Percentiles rank a stretch among this genome's conserved stretches.
Conservation (phyloP, 2,329 filamentous ascomycete species). For the Alternaria conjuncta region DNA sequence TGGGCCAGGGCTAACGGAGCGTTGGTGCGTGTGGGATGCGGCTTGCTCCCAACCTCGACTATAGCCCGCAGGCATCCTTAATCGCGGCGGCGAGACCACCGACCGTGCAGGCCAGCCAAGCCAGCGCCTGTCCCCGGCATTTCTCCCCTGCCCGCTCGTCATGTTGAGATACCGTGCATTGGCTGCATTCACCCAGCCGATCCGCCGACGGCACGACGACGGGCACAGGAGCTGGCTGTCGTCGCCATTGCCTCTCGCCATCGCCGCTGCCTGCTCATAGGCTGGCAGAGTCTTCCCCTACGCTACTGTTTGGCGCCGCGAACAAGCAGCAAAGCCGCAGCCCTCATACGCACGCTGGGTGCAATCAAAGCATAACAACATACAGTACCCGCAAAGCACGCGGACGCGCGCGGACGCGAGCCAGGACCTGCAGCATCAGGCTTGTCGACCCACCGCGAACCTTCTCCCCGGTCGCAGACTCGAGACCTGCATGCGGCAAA, state of each 20-base stretch:
- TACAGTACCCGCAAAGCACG: slow-evolving; percentile 30
- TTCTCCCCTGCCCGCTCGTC: slow-evolving; percentile 13
- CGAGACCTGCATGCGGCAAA: slow-evolving; percentile 21
- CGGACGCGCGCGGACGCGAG: slow-evolving; percentile 25
- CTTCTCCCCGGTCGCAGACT: slow-evolving; percentile 18
- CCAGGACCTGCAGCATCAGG: slow-evolving; percentile 27
- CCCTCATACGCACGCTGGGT: slow-evolving; percentile 6
- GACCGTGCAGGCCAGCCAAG: slow-evolving; percentile 22
- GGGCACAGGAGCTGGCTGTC: background rate
- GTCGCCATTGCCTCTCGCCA: background rate
- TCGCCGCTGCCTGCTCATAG: background rate
- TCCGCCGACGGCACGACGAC: background rate
- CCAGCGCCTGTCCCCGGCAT: slow-evolving; percentile 22
- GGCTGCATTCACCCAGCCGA: slow-evolving; percentile 19
- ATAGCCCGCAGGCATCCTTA: slow-evolving; percentile 17
- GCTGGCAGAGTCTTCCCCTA: background rate
- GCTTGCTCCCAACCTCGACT: slow-evolving; percentile 20
- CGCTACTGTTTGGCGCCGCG: background rate
- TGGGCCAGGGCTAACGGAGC: slow-evolving; percentile 27
- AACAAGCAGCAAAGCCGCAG: background rate
- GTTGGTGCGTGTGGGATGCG: slow-evolving; percentile 25
- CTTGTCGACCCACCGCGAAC: slow-evolving; percentile 21
- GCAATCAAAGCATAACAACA: slow-evolving; percentile 4
- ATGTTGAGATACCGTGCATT: slow-evolving; percentile 11
- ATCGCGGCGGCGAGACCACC: slow-evolving; percentile 30